These are phyloP conservation scores for Candida verbasci DNA, from an alignment of 805 yeast species.

Conservation along the genomic window DNA sequence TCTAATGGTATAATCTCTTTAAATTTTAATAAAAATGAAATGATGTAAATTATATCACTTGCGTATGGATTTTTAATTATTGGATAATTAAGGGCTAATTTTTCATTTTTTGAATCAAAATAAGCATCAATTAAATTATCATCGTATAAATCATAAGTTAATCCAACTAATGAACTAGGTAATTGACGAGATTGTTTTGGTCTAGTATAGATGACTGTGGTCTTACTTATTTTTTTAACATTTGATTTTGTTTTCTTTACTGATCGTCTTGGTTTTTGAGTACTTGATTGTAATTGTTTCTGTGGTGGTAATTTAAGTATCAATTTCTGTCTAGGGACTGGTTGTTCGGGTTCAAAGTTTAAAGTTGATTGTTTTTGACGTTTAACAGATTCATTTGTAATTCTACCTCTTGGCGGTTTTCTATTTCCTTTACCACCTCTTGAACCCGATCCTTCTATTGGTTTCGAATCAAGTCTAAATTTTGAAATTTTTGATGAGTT, in stretches of 20 bases:
- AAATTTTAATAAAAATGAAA: constrained; percentile 30
- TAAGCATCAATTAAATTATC: constrained; percentile 24
- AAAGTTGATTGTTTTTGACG: constrained; percentile 16
- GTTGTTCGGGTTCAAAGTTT: constrained; percentile 2
- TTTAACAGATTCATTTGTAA: constrained; percentile 18
- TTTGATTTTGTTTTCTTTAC: neutral
- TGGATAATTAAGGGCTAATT: constrained; percentile 33
- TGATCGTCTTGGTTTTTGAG: neutral
- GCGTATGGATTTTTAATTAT: constrained; percentile 22
- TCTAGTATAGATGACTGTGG: constrained; percentile 28
- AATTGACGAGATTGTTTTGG: constrained; percentile 27
- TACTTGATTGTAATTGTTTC: neutral
- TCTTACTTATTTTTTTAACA: constrained; percentile 14
- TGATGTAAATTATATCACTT: constrained; percentile 28
- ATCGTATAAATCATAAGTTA: constrained; percentile 34
- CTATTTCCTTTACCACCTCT: constrained; percentile 29
- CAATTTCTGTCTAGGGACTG: constrained; percentile 5
- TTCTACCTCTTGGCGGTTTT: constrained; percentile 20
- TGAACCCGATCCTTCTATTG: constrained; percentile 37
- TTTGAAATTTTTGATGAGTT: constrained; percentile 27
- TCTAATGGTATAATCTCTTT: constrained; percentile 17
- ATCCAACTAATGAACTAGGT: constrained; percentile 37
- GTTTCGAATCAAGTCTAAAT: constrained; percentile 30
- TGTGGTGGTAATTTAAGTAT: constrained; percentile 6
- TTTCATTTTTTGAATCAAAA: constrained; percentile 14